phyloP scores from a whole-genome alignment of 306 rosid genomes.

The Castanea mollissima region DNA sequence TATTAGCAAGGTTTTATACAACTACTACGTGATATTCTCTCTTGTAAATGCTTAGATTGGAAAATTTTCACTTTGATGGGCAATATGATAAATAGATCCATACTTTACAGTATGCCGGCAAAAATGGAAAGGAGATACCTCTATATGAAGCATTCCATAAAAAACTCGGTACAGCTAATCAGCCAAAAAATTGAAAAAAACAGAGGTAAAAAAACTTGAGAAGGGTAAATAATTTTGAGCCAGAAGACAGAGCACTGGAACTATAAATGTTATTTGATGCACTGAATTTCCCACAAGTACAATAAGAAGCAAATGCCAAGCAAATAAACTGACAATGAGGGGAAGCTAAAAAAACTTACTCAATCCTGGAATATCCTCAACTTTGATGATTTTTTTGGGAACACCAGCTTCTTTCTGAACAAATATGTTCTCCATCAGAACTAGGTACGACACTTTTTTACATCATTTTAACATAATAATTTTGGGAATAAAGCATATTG shows the following conservation, averaged over 20 bases:
- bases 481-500: conserved; percentile 9
- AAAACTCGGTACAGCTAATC: background rate
- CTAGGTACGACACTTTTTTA: background rate
- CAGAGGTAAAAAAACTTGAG: background rate
- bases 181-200: background rate
- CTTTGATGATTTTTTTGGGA: conserved; percentile 65
- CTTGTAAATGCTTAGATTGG: background rate
- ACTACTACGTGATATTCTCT: background rate
- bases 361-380: conserved; percentile 89
- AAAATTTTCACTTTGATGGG: background rate
- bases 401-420: conserved; percentile 90
- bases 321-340: conserved; percentile 10
- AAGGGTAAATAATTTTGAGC: background rate
- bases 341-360: conserved; percentile 53
- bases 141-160: background rate
- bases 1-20: background rate
- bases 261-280: conserved; percentile 5
- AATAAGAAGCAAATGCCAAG: background rate
- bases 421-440: conserved; percentile 18
- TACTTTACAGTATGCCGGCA: background rate
- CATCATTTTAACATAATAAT: background rate
- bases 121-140: background rate
- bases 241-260: conserved; percentile 5
- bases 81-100: background rate
- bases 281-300: conserved; percentile 10